Percentiles rank a stretch among this genome's conserved stretches.
Evolutionary conservation across 2,329 filamentous ascomycete genomes (phyloP).

Genomic region (Dothideomycetes sp.): DNA sequence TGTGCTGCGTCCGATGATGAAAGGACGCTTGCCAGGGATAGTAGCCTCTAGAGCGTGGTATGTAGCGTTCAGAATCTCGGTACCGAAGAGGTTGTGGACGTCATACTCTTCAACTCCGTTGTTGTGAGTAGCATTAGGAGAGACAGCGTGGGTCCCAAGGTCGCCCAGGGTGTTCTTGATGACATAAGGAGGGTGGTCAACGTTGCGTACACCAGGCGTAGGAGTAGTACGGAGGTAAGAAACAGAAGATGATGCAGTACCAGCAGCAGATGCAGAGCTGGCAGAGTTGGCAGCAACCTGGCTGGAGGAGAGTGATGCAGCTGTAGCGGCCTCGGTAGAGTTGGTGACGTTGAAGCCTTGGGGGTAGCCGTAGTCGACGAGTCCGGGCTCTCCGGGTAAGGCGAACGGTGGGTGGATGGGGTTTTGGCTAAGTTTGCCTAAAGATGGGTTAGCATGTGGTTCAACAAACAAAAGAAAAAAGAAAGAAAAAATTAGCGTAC

Average conservation of each 20-base stretch:
- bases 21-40: slow-evolving; percentile 61
- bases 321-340: slow-evolving; percentile 53
- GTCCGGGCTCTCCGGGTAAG: slow-evolving; percentile 56
- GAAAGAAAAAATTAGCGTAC: no score
- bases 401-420: slow-evolving; percentile 58
- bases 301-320: slow-evolving; percentile 42
- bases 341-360: slow-evolving; percentile 64
- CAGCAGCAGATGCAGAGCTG: slow-evolving; percentile 19
- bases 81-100: slow-evolving; percentile 69
- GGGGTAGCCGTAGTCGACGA: slow-evolving; percentile 52
- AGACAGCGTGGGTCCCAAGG: slow-evolving; percentile 62
- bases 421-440: slow-evolving; percentile 57
- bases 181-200: slow-evolving; percentile 67
- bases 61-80: slow-evolving; percentile 68
- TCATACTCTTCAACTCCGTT: slow-evolving; percentile 68
- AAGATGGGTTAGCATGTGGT: no score
- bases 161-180: slow-evolving; percentile 67
- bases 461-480: no score
- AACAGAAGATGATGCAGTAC: slow-evolving; percentile 23
- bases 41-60: slow-evolving; percentile 59
- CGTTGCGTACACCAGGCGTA: slow-evolving; percentile 54
- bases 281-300: slow-evolving; percentile 22
- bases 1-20: slow-evolving; percentile 76
- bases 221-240: slow-evolving; percentile 51
- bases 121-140: slow-evolving; percentile 67